Evolutionary conservation across 176 grass and related monocot species (phyloP).

Genomic region (Bromus sterilis): DNA sequence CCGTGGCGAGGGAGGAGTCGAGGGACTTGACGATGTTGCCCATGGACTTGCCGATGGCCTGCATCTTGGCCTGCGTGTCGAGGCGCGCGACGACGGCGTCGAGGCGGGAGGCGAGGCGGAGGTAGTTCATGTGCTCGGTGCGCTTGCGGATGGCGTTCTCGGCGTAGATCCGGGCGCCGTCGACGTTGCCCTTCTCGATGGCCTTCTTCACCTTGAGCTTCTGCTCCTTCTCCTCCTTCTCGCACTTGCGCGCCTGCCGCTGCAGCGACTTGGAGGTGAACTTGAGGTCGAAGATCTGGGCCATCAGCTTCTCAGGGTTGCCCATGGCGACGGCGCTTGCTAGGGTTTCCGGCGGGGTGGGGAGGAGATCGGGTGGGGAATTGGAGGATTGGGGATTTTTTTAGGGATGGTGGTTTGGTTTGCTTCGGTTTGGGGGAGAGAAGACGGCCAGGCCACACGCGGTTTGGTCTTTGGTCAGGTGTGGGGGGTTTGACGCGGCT

Average conservation of each 20-base stretch:
- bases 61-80: conserved; percentile 99
- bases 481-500: background rate
- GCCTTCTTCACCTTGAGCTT: conserved; percentile 99
- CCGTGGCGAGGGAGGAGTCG: conserved; percentile 65
- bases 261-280: conserved; percentile 94
- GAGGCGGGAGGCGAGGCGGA: conserved; percentile 83
- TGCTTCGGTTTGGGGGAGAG: background rate
- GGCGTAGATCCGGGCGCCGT: conserved; percentile 95
- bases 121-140: conserved; percentile 97
- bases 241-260: conserved; percentile 89
- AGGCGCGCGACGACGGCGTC: conserved; percentile 91
- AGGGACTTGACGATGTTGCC: conserved; percentile 75
- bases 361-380: background rate
- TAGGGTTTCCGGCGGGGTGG: background rate
- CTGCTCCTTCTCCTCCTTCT: conserved; percentile 95
- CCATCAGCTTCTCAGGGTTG: conserved; percentile 95
- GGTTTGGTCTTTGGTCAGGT: conserved; percentile 2
- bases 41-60: conserved; percentile 95
- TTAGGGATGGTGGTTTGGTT: background rate
- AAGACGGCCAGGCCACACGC: conserved; percentile 13
- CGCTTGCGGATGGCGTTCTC: conserved; percentile 98
- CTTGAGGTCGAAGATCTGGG: conserved; percentile 96
- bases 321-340: conserved; percentile 41
- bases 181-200: conserved; percentile 94
- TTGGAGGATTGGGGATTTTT: background rate